These are phyloP conservation scores for Verticillium albo-atrum DNA, from an alignment of 2,329 filamentous ascomycete species.

Conservation along the genomic window DNA sequence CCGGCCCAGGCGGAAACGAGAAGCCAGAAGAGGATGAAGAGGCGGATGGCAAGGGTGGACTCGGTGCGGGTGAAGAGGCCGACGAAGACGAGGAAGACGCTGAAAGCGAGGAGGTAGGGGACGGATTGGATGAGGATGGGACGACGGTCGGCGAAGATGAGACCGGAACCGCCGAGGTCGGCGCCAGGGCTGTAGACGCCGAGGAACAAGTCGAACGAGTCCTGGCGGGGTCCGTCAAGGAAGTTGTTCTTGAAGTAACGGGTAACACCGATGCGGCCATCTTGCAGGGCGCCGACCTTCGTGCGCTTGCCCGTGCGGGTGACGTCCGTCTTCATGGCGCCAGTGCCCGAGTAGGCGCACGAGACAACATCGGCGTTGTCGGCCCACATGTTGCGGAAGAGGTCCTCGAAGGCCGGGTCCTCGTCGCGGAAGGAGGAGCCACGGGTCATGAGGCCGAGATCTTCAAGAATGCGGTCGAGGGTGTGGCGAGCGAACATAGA, in stretches of 20 bases:
- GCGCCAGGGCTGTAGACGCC: conserved; percentile 77
- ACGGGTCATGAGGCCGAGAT: conserved; percentile 71
- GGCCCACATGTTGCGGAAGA: conserved; percentile 97
- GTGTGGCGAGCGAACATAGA: conserved; percentile 92
- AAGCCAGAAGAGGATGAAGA: conserved; percentile 79
- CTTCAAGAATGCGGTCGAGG: conserved; percentile 81
- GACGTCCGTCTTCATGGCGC: conserved; percentile 96
- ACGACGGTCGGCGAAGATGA: conserved; percentile 78
- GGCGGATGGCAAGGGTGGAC: conserved; percentile 73
- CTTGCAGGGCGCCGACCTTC: conserved; percentile 76
- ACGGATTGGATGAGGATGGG: conserved; percentile 89
- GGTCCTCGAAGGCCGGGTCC: conserved; percentile 75
- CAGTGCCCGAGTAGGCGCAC: conserved; percentile 88
- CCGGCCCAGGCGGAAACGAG: conserved; percentile 65
- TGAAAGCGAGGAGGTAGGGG: conserved; percentile 84
- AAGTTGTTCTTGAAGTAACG: conserved; percentile 95
- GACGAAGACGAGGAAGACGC: conserved; percentile 76
- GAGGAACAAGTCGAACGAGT: conserved; percentile 91
- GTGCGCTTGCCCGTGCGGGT: conserved; percentile 91
- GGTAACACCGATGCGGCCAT: conserved; percentile 82
- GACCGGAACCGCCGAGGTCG: conserved; percentile 59
- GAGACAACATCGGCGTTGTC: conserved; percentile 97
- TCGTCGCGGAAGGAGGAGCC: conserved; percentile 74
- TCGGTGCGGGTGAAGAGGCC: conserved; percentile 67
- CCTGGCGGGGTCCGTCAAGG: conserved; percentile 85